Evolutionary conservation across 176 grass and related monocot species (phyloP).

Genomic region (Aechmea fasciata): DNA sequence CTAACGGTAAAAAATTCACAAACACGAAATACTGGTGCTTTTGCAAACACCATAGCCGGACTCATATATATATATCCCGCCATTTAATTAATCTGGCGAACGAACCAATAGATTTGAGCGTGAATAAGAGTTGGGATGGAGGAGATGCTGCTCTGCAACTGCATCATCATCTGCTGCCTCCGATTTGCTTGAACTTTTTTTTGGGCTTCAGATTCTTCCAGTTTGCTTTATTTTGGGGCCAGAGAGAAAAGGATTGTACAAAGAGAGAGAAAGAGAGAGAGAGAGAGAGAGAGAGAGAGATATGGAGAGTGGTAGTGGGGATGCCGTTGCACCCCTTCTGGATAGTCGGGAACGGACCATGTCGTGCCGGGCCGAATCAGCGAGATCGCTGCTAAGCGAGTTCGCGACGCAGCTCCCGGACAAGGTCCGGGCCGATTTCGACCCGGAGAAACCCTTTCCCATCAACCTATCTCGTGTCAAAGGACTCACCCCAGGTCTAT

Average conservation of each 20-base stretch:
- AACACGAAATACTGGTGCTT: too few species aligned
- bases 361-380: slow-evolving; percentile 43
- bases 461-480: slow-evolving; percentile 48
- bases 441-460: slow-evolving; percentile 51
- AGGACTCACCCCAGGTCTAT: slow-evolving; percentile 52
- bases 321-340: slow-evolving; percentile 45
- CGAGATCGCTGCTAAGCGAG: slow-evolving; percentile 48
- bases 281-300: slow-evolving; percentile 15
- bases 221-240: too few species aligned
- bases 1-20: too few species aligned
- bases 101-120: too few species aligned
- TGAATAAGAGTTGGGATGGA: too few species aligned
- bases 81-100: too few species aligned
- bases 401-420: slow-evolving; percentile 71
- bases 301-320: slow-evolving; percentile 16
- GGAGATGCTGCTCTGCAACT: too few species aligned
- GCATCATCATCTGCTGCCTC: too few species aligned
- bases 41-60: too few species aligned
- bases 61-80: too few species aligned
- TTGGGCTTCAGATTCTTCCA: too few species aligned
- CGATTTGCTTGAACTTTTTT: too few species aligned
- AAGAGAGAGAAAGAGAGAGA: background rate
- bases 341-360: background rate
- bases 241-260: background rate
- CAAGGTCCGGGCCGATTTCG: slow-evolving; percentile 50